A percentile compares a stretch with the other conserved stretches of the same genome.
phyloP scores from a whole-genome alignment of 2,329 filamentous ascomycete species.

The Ophiostoma sp. region DNA sequence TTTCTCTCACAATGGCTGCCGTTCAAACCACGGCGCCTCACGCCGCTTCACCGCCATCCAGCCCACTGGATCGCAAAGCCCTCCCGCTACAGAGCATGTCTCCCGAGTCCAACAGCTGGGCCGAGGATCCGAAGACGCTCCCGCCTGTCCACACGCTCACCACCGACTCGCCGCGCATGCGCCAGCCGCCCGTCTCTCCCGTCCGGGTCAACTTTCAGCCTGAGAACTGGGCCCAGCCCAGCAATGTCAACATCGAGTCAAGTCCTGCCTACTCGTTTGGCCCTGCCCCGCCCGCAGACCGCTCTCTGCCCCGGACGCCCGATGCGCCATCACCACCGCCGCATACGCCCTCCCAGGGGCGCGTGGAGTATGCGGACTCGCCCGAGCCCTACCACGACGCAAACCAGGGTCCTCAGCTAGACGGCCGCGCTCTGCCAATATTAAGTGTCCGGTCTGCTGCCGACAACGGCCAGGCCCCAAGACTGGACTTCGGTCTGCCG shows the following conservation, averaged over 20 bases:
- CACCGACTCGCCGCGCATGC: constrained; percentile 47
- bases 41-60: constrained; percentile 33
- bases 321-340: constrained; percentile 43
- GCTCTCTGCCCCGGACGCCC: constrained; percentile 39
- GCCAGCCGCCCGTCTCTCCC: constrained; percentile 56
- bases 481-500: constrained; percentile 20
- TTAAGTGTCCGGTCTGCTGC: constrained; percentile 17
- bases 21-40: constrained; percentile 35
- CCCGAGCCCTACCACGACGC: neutral
- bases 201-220: constrained; percentile 56
- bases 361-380: neutral
- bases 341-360: constrained; percentile 36
- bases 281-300: constrained; percentile 30
- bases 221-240: constrained; percentile 54
- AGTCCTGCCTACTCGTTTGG: constrained; percentile 28
- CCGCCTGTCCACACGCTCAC: constrained; percentile 11
- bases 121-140: constrained; percentile 32
- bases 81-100: constrained; percentile 39
- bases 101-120: constrained; percentile 37
- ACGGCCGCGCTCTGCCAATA: constrained; percentile 26
- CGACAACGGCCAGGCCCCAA: constrained; percentile 5
- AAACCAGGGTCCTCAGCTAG: constrained; percentile 22
- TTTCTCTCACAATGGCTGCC: constrained; percentile 37
- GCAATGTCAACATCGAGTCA: constrained; percentile 53
- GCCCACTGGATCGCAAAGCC: constrained; percentile 40